Evolutionary conservation across 306 rosid species (phyloP).

Genomic region (Sicyos baderoa): DNA sequence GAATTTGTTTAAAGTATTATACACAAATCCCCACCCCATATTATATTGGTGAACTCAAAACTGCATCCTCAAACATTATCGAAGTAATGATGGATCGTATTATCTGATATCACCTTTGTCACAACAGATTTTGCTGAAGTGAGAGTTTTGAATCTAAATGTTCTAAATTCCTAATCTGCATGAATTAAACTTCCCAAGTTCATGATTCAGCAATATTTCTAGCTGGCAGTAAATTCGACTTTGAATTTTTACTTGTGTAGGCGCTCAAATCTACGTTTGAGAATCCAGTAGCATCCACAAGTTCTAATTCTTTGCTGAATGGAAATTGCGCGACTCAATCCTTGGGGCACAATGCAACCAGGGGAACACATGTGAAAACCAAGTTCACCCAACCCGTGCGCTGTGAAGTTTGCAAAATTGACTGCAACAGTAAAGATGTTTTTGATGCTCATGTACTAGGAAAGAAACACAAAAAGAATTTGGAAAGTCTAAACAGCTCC

Average conservation of each 20-base stretch:
- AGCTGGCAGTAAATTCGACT: not conserved
- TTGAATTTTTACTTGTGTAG: constrained; percentile 29
- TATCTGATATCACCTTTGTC: not conserved
- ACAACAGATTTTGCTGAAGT: not conserved
- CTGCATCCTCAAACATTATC: not conserved
- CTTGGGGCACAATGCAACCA: constrained; percentile 15
- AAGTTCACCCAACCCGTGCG: constrained; percentile 24
- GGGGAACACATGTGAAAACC: constrained; percentile 27
- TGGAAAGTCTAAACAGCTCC: constrained; percentile 28
- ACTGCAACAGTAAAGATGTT: constrained; percentile 36
- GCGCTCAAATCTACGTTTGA: constrained; percentile 31
- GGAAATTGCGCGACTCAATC: constrained; percentile 26
- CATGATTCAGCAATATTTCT: not conserved
- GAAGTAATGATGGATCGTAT: not conserved
- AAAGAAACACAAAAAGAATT: constrained; percentile 42
- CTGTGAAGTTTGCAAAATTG: constrained; percentile 42
- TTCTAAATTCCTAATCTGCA: not conserved
- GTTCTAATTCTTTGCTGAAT: constrained; percentile 29
- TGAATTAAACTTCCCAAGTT: not conserved
- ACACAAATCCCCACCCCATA: not conserved
- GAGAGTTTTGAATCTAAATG: not conserved
- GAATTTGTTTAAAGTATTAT: not conserved
- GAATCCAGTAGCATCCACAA: constrained; percentile 29
- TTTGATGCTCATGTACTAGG: constrained; percentile 40
- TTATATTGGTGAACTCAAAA: not conserved